Percentiles rank a stretch among this genome's conserved stretches.
phyloP scores from a whole-genome alignment of 495 filamentous ascomycete genomes.

The Neurospora cerealis region DNA sequence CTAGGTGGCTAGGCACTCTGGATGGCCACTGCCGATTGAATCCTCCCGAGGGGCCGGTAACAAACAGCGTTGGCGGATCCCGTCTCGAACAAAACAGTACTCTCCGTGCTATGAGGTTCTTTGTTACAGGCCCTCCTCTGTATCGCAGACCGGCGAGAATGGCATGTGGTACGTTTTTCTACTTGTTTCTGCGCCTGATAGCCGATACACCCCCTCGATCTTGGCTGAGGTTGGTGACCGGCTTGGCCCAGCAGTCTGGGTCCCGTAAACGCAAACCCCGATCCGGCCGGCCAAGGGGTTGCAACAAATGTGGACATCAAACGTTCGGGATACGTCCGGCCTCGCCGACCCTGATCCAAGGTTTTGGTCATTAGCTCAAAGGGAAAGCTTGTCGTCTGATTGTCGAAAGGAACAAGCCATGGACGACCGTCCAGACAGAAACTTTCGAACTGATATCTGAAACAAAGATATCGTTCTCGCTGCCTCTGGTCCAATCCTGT shows the following conservation, averaged over 20 bases:
- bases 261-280: not conserved
- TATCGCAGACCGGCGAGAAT: not conserved
- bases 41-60: constrained; percentile 14
- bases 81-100: not conserved
- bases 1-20: not conserved
- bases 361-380: not conserved
- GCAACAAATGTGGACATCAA: not conserved
- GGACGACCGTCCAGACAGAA: not conserved
- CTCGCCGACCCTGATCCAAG: not conserved
- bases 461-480: not conserved
- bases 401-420: not conserved
- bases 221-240: not conserved
- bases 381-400: not conserved
- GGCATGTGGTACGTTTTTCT: not conserved
- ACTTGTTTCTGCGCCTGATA: not conserved
- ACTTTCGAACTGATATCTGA: not conserved
- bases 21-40: not conserved
- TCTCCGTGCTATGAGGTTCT: not conserved
- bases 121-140: not conserved
- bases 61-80: not conserved
- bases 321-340: not conserved
- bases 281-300: not conserved
- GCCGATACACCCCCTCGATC: not conserved
- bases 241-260: constrained; percentile 3
- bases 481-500: not conserved